Evolutionary conservation across 768 basidiomycete species (phyloP), one percentile per base, ranked within the genome.

Genomic region (Amanita jacksonii): DNA sequence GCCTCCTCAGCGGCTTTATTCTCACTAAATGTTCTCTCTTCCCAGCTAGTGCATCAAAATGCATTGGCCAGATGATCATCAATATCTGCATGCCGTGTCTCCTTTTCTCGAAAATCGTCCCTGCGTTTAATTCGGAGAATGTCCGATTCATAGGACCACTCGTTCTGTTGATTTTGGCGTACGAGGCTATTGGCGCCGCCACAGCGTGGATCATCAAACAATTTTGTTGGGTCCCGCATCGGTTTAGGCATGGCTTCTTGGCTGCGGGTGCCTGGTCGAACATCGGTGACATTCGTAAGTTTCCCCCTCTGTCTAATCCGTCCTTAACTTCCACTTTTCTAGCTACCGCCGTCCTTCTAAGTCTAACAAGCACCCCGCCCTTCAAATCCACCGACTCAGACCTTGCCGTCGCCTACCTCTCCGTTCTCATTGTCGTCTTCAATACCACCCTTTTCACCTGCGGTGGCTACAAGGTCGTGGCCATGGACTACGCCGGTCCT

Each of bases 141-240:
- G 61, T 82, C 12, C 43, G 58, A 23, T 68, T 71, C 3, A 55
- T 84, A 23, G 82, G 79, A 3, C 84, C 83, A 1, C 65, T 86
- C 9, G 52, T 79, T 20, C 63, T 84, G 9, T 60, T 83, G n/a
- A 77, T 74, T 0, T 20, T 81, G 0, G 40, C 80, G 3, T 86
- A 87, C 49, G 71, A 79, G 47, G 53, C 52, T 2, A 58, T 81
- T 4, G 81, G 85, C 5, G 55, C 77, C 7, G 27, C 57, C 5
- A 65, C 79, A 18, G 75, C 77, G 0, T 78, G 69, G 65, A 37
- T 72, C n/a, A 60, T 77, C 42, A 73, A 73, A 38, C 72, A 74
- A 49, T 51, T 81, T 39, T 85, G 81, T 52, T 86, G 83, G 76
- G 82, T 87, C 2, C 85, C 85, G 1, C 79, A 84, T 53, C 70